Conservation (phyloP, 2,329 filamentous ascomycete genomes). For the Aspergillus flavus region DNA sequence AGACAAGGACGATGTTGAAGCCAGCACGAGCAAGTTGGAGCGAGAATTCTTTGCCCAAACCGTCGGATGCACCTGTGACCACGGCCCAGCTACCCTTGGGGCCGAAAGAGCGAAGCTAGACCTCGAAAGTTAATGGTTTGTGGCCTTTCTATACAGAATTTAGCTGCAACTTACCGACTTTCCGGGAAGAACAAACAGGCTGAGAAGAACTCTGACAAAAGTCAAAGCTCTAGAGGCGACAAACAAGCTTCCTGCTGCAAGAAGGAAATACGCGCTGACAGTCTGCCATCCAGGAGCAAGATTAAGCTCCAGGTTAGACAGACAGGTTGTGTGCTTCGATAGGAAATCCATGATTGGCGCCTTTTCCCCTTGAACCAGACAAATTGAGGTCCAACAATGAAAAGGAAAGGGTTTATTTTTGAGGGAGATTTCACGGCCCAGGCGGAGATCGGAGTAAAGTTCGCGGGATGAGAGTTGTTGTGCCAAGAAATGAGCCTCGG, state of each 20-base stretch:
- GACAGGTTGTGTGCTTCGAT: constrained; percentile 32
- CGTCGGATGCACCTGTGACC: constrained; percentile 92
- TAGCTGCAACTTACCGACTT: constrained; percentile 44
- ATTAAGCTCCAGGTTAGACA: constrained; percentile 39
- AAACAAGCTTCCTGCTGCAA: constrained; percentile 60
- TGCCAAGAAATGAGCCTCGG: constrained; percentile 14
- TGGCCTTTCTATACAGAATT: not conserved
- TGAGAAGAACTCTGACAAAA: constrained; percentile 64
- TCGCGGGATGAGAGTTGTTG: constrained; percentile 1
- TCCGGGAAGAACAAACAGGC: constrained; percentile 66
- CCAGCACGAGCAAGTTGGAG: constrained; percentile 85
- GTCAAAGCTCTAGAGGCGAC: constrained; percentile 60
- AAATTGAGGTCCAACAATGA: not conserved
- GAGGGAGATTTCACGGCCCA: not conserved
- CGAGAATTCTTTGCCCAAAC: constrained; percentile 94
- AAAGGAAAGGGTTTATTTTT: not conserved
- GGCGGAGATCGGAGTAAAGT: constrained; percentile 7
- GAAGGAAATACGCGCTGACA: constrained; percentile 37
- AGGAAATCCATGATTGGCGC: constrained; percentile 35
- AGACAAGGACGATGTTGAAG: constrained; percentile 93
- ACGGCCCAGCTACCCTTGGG: constrained; percentile 92
- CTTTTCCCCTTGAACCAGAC: constrained; percentile 1
- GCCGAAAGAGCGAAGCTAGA: constrained; percentile 83
- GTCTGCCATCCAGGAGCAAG: constrained; percentile 41
- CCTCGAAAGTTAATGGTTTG: constrained; percentile 18